Evolutionary conservation across 2,329 filamentous ascomycete genomes (phyloP).

Genomic region (Aureobasidium leucospermi): DNA sequence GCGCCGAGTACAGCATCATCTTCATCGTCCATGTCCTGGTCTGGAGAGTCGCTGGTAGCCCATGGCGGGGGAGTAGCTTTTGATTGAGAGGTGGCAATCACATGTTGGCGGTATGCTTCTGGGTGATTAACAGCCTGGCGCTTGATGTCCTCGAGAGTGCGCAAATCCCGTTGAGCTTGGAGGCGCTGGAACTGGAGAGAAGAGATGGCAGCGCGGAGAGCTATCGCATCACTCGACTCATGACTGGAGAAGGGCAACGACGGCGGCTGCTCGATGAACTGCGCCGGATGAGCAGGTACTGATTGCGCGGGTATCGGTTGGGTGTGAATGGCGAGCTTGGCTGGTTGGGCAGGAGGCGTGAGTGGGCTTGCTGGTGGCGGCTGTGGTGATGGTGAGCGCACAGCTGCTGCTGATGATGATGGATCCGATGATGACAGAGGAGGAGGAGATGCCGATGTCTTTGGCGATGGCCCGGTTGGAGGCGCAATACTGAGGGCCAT

Average conservation of each 20-base stretch:
- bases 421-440: not conserved
- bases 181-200: slow-evolving; percentile 80
- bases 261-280: slow-evolving; percentile 36
- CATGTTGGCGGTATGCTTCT: slow-evolving; percentile 60
- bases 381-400: slow-evolving; percentile 14
- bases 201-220: slow-evolving; percentile 75
- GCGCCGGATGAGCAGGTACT: slow-evolving; percentile 17
- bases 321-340: not conserved
- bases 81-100: slow-evolving; percentile 29
- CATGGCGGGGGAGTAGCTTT: slow-evolving; percentile 21
- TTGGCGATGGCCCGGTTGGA: slow-evolving; percentile 18
- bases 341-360: slow-evolving; percentile 12
- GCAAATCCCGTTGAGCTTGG: slow-evolving; percentile 69
- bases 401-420: not conserved
- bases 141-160: slow-evolving; percentile 61
- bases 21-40: slow-evolving; percentile 20
- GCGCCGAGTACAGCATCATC: slow-evolving; percentile 20
- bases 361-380: slow-evolving; percentile 17
- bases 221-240: slow-evolving; percentile 77
- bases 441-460: slow-evolving; percentile 9
- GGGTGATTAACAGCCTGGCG: slow-evolving; percentile 64
- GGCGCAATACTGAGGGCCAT: slow-evolving; percentile 23
- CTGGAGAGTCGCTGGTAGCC: slow-evolving; percentile 20
- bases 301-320: not conserved
- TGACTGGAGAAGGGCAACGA: slow-evolving; percentile 40